These are phyloP conservation scores for Aspergillus nanangensis DNA, from an alignment of 495 filamentous ascomycete genomes.

Conservation along the genomic window DNA sequence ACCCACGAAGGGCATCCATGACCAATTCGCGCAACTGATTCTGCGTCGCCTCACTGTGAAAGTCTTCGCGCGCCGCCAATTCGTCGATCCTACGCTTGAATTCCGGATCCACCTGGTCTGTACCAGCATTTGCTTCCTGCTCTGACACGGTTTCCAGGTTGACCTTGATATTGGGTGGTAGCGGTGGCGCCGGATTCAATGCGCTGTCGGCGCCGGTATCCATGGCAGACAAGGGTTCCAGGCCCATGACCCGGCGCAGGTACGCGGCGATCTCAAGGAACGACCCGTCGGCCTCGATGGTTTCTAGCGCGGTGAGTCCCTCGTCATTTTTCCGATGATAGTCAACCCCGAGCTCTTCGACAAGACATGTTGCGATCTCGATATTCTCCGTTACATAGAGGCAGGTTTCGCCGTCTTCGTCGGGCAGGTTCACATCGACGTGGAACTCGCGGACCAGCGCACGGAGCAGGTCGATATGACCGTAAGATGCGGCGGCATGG, in stretches of 20 bases:
- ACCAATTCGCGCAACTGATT: conserved; percentile 63
- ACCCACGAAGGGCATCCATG: conserved; percentile 60
- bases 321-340: conserved; percentile 56
- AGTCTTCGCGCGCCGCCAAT: conserved; percentile 67
- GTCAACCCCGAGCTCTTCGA: conserved; percentile 78
- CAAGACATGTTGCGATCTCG: conserved; percentile 66
- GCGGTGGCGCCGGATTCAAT: conserved; percentile 43
- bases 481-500: conserved; percentile 90
- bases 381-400: conserved; percentile 80
- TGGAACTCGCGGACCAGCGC: conserved; percentile 71
- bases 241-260: conserved; percentile 46
- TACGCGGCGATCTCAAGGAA: conserved; percentile 67
- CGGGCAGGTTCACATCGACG: conserved; percentile 72
- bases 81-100: conserved; percentile 73
- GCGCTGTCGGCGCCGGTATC: conserved; percentile 18
- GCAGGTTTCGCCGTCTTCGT: conserved; percentile 88
- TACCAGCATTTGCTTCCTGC: conserved; percentile 43
- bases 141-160: conserved; percentile 64
- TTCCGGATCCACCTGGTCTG: conserved; percentile 58
- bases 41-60: conserved; percentile 66
- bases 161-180: conserved; percentile 63
- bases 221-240: conserved; percentile 15
- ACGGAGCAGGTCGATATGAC: conserved; percentile 73
- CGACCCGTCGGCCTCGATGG: conserved; percentile 65
- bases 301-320: conserved; percentile 65